phyloP scores from a whole-genome alignment of 441 rosid genomes.

The Breynia disticha region DNA sequence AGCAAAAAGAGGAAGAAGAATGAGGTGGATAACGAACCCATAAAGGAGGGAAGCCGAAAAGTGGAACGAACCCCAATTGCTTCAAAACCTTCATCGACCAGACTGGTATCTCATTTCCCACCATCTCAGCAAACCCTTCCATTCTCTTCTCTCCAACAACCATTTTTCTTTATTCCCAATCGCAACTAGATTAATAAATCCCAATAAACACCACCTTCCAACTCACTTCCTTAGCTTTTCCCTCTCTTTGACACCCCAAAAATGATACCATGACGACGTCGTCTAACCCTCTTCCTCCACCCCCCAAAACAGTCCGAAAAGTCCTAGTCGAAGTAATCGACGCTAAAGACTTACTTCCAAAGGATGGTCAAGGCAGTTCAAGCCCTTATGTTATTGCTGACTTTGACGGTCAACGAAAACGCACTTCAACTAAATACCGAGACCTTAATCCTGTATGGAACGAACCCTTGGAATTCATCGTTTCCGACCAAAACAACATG shows the following conservation, averaged over 20 bases:
- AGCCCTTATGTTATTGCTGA: slow-evolving; percentile 74
- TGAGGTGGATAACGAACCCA: slow-evolving; percentile 18
- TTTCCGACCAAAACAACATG: slow-evolving; percentile 71
- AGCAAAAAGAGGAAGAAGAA: not conserved
- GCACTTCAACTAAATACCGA: slow-evolving; percentile 59
- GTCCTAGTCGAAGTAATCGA: slow-evolving; percentile 59
- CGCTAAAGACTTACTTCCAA: slow-evolving; percentile 77
- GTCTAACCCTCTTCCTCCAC: slow-evolving; percentile 30
- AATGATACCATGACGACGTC: slow-evolving; percentile 50
- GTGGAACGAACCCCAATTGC: not conserved
- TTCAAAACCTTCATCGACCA: slow-evolving; percentile 29
- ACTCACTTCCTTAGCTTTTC: not conserved
- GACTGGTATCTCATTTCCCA: slow-evolving; percentile 54
- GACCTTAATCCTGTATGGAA: slow-evolving; percentile 86
- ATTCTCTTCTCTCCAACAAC: slow-evolving; percentile 15
- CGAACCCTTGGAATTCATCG: slow-evolving; percentile 64
- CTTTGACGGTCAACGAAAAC: slow-evolving; percentile 70
- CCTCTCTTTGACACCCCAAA: slow-evolving; percentile 9
- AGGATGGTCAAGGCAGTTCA: slow-evolving; percentile 93
- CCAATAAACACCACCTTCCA: slow-evolving; percentile 13
- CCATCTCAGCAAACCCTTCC: slow-evolving; percentile 18
- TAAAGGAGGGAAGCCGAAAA: slow-evolving; percentile 11
- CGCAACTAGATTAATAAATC: not conserved
- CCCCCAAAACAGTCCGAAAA: slow-evolving; percentile 37
- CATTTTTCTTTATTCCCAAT: too few species aligned